Evolutionary conservation across 306 rosid genomes (phyloP), one percentile per base, ranked within the genome.

Genomic region (Sophora flavescens): DNA sequence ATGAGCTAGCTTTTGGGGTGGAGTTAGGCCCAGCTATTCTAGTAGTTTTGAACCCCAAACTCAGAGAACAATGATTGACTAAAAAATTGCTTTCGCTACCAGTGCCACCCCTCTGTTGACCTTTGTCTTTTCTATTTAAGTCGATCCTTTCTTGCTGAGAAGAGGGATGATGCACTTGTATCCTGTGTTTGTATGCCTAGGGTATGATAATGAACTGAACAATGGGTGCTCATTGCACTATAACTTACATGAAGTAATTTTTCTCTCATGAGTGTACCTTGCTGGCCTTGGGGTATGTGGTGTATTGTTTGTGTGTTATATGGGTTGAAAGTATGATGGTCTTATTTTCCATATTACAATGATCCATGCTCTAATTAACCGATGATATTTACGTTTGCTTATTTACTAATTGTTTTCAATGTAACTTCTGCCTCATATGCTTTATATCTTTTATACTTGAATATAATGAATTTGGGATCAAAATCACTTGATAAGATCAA

Each of bases 91-190:
- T 69, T 51, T 26, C 48, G 6, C 59, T 5, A 14, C 5, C 6
- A 47, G 1, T 33, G 30, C 50, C 74, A 48, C 8, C 42, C 50
- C 42, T n/a, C 12, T 9, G 33, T 14, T 36, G 47, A 7, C 74
- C 45, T 47, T 28, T 30, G 9, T 68, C 39, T 63, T 63, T 63
- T 36, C 28, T 16, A 8, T n/a, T 5, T 4, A 39, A 64, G 70
- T 64, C 14, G 8, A 39, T 17, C 35, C 15, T 0, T 41, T 41
- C 35, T 10, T 64, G 18, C 35, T 39, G 88, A 79, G 86, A 54
- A 33, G 45, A n/a, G 52, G 68, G 16, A 33, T 35, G 32, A 32
- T 39, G n/a, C 30, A 16, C 52, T 13, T 47, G 51, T 16, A 63
- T 63, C 51, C 15, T n/a, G 15, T 47, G 26, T 28, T 8, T 6